Evolutionary conservation across 805 yeast genomes (phyloP).

Genomic region (Kuraishia ogatae): DNA sequence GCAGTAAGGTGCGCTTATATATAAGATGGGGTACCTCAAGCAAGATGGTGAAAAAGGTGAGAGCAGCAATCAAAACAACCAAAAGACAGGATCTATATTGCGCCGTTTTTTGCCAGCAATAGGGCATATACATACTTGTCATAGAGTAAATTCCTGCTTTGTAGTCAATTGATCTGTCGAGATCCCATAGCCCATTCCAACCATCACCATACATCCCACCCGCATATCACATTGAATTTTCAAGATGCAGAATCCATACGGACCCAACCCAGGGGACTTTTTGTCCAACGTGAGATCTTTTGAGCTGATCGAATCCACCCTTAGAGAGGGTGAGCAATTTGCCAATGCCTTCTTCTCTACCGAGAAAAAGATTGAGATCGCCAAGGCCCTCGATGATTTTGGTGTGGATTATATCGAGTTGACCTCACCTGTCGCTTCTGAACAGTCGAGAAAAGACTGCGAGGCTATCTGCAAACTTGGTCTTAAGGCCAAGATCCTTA

Average conservation of each 20-base stretch:
- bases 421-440: constrained; percentile 97
- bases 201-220: background rate
- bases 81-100: background rate
- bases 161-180: background rate
- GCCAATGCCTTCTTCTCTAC: constrained; percentile 95
- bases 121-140: too few relatives aligned
- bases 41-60: background rate
- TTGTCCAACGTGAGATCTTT: constrained; percentile 82
- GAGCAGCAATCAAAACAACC: background rate
- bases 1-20: background rate
- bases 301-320: constrained; percentile 89
- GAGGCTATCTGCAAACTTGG: constrained; percentile 98
- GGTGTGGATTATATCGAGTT: constrained; percentile 98
- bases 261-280: constrained; percentile 90
- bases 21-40: background rate
- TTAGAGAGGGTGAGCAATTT: constrained; percentile 98
- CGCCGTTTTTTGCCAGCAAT: background rate
- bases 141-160: too few relatives aligned
- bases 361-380: constrained; percentile 93
- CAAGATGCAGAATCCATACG: constrained; percentile 64
- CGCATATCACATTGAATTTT: background rate
- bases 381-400: constrained; percentile 93
- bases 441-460: constrained; percentile 87
- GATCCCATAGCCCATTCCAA: background rate
- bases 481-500: constrained; percentile 86